Conservation (phyloP, 352 stramenopile genomes). For the Phytophthora pluvialis region DNA sequence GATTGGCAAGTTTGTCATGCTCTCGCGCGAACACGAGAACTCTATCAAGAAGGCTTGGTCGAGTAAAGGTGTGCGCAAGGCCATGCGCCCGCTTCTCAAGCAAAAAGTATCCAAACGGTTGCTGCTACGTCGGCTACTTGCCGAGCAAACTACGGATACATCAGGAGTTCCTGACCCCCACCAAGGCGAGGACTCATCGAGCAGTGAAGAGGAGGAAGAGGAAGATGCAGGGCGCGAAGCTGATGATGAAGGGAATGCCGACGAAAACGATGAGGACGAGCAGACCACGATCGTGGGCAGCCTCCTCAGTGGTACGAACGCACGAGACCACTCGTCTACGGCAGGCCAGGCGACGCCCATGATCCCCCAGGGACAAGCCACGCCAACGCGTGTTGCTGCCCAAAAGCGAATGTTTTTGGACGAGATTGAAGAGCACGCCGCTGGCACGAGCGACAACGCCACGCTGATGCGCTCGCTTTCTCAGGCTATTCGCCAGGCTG, state of each 20-base stretch:
- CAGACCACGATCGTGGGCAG: conserved; percentile 83
- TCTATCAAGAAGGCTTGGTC: conserved; percentile 90
- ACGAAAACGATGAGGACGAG: conserved; percentile 80
- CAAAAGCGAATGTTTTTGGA: conserved; percentile 59
- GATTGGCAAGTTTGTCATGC: conserved; percentile 84
- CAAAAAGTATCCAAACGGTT: conserved; percentile 87
- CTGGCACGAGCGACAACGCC: conserved; percentile 60
- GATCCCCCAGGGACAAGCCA: conserved; percentile 22
- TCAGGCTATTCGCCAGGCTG: conserved; percentile 74
- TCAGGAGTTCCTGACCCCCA: conserved; percentile 36
- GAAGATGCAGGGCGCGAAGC: conserved; percentile 55
- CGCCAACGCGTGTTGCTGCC: conserved; percentile 19
- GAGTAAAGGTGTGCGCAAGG: conserved; percentile 86
- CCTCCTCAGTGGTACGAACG: conserved; percentile 72
- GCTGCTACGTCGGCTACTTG: conserved; percentile 74
- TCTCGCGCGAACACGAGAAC: conserved; percentile 88
- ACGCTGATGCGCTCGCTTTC: conserved; percentile 82
- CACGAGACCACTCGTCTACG: conserved; percentile 50
- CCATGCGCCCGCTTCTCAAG: conserved; percentile 86
- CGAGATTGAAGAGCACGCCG: conserved; percentile 74
- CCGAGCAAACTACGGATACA: conserved; percentile 66
- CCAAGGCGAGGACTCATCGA: conserved; percentile 70
- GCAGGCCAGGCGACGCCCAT: conserved; percentile 10
- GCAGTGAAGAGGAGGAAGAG: conserved; percentile 74
- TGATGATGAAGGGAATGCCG: conserved; percentile 53